phyloP scores from a whole-genome alignment of 257 asterid species.

The Solanum piurae region DNA sequence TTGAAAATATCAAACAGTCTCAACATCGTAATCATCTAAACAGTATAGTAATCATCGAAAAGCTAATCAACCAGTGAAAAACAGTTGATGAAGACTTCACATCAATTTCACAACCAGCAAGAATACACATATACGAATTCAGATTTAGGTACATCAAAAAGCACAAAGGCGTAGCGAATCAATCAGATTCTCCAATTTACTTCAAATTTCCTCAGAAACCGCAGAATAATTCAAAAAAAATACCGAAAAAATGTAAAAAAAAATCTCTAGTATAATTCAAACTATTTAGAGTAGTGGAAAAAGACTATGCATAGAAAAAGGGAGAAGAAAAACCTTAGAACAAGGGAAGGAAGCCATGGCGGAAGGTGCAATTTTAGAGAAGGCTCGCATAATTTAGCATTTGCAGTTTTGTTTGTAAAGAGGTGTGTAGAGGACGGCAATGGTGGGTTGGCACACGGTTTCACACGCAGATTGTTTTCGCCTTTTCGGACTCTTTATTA shows the following conservation, averaged over 20 bases:
- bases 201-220: not conserved
- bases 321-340: constrained; percentile 1
- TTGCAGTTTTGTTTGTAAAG: not conserved
- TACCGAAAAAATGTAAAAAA: not conserved
- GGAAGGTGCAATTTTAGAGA: constrained; percentile 2
- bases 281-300: not conserved
- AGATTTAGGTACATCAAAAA: not conserved
- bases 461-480: not conserved
- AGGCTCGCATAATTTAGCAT: constrained; percentile 4
- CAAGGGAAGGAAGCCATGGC: constrained; percentile 18
- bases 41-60: not conserved
- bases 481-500: not conserved
- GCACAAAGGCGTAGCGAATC: not conserved
- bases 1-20: not conserved
- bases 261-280: not conserved
- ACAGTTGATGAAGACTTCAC: not conserved
- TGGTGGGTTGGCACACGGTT: constrained; percentile 4
- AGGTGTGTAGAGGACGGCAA: not conserved
- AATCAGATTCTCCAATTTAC: not conserved
- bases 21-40: not conserved
- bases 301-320: not conserved
- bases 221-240: not conserved
- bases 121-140: not conserved
- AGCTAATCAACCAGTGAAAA: not conserved
- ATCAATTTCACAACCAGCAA: not conserved